These are phyloP conservation scores for Diophrys sp. DNA, from an alignment of 73 alveolate genomes.

Conservation along the genomic window DNA sequence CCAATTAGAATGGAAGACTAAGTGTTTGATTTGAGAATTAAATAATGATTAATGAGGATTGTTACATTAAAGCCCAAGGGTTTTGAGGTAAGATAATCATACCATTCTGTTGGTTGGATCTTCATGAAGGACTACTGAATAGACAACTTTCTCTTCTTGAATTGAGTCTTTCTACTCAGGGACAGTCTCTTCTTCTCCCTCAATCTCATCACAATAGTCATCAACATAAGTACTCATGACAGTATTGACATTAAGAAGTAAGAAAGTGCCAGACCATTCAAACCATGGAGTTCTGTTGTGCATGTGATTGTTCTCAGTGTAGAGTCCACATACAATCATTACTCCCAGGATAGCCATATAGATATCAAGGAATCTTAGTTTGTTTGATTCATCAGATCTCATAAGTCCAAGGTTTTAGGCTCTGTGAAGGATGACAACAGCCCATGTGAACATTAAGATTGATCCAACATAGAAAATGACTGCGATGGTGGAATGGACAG, in stretches of 20 bases:
- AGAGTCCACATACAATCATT: background rate
- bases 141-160: no score
- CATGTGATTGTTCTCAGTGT: background rate
- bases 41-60: no score
- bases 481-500: background rate
- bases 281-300: conserved; percentile 1
- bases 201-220: background rate
- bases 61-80: no score
- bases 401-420: background rate
- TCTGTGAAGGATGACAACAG: background rate
- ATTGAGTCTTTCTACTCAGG: no score
- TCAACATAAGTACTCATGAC: background rate
- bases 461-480: background rate
- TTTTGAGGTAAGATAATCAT: no score
- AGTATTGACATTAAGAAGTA: background rate
- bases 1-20: no score
- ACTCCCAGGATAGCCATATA: background rate
- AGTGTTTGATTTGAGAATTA: no score
- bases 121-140: no score
- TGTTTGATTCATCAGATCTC: background rate
- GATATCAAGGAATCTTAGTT: background rate
- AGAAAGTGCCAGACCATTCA: background rate
- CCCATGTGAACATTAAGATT: background rate
- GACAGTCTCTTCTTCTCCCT: no score
- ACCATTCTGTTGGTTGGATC: no score